phyloP scores from a whole-genome alignment of 106 monocot genomes.

The Dioscorea zingiberensis region DNA sequence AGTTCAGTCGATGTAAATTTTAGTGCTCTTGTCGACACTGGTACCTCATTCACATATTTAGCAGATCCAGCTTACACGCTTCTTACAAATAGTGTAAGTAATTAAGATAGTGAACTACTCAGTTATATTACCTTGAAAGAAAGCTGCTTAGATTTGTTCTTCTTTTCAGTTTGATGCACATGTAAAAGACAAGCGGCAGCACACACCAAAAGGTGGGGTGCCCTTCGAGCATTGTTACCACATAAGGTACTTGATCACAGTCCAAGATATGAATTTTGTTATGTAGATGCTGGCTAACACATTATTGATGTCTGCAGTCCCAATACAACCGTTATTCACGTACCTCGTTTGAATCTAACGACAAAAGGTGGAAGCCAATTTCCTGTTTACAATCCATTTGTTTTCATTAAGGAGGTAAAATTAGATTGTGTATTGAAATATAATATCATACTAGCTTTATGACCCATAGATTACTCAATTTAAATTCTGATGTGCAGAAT shows the following conservation, averaged over 20 bases:
- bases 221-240: conserved; percentile 87
- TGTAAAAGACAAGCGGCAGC: conserved; percentile 23
- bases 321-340: conserved; percentile 11
- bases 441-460: too few relatives aligned
- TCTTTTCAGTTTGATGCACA: conserved; percentile 54
- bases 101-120: not conserved
- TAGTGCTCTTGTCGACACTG: conserved; percentile 75
- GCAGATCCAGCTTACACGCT: conserved; percentile 64
- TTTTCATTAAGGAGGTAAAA: not conserved
- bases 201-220: conserved; percentile 12
- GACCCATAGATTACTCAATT: not conserved
- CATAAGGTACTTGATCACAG: conserved; percentile 1
- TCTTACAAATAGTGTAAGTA: conserved; percentile 53
- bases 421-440: too few relatives aligned
- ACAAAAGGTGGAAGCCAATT: conserved; percentile 64
- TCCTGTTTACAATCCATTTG: conserved; percentile 44
- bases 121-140: not conserved
- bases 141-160: conserved; percentile 6
- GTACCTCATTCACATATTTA: conserved; percentile 83
- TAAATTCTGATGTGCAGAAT: conserved; percentile 17
- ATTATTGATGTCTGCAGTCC: conserved; percentile 34
- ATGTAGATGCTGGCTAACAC: not conserved
- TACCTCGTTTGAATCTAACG: conserved; percentile 49
- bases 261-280: not conserved
- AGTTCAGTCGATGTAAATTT: conserved; percentile 26